phyloP scores from a whole-genome alignment of 345 rosid genomes.

The Aquilaria yunnanensis region DNA sequence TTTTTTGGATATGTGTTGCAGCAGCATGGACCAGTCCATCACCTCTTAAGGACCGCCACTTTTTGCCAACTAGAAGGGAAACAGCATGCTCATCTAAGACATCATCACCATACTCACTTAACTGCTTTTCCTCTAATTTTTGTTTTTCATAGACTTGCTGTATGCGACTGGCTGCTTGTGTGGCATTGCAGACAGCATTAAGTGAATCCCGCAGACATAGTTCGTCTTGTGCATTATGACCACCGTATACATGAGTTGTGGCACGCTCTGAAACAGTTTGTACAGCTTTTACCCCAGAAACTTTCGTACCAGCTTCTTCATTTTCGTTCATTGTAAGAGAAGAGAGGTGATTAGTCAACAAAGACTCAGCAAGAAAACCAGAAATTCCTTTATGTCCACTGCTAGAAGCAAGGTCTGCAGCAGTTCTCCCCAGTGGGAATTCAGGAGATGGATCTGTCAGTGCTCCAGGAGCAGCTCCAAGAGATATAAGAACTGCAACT shows the following conservation, averaged over 20 bases:
- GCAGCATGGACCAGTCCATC: conserved; percentile 58
- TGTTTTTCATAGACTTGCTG: conserved; percentile 81
- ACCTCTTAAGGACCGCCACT: conserved; percentile 28
- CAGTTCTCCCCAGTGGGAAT: conserved; percentile 66
- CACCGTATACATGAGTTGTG: conserved; percentile 46
- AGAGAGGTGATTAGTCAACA: conserved; percentile 60
- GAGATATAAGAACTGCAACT: conserved; percentile 64
- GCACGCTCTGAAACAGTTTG: conserved; percentile 62
- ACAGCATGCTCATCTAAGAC: conserved; percentile 51
- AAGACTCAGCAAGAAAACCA: conserved; percentile 87
- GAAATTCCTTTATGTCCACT: conserved; percentile 92
- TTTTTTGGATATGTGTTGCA: conserved; percentile 81
- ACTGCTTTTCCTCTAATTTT: conserved; percentile 71
- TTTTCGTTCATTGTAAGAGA: conserved; percentile 56
- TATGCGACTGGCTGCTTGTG: conserved; percentile 89
- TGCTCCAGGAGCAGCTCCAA: conserved; percentile 69
- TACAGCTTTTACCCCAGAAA: conserved; percentile 38
- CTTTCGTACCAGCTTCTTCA: conserved; percentile 32
- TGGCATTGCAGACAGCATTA: conserved; percentile 80
- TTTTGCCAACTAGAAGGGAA: conserved; percentile 44
- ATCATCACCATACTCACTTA: conserved; percentile 36
- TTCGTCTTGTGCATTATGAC: conserved; percentile 42
- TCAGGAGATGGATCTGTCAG: conserved; percentile 83
- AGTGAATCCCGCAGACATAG: conserved; percentile 83
- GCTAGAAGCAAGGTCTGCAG: conserved; percentile 88